phyloP scores from a whole-genome alignment of 2,329 filamentous ascomycete species.

The Aspergillus latus region DNA sequence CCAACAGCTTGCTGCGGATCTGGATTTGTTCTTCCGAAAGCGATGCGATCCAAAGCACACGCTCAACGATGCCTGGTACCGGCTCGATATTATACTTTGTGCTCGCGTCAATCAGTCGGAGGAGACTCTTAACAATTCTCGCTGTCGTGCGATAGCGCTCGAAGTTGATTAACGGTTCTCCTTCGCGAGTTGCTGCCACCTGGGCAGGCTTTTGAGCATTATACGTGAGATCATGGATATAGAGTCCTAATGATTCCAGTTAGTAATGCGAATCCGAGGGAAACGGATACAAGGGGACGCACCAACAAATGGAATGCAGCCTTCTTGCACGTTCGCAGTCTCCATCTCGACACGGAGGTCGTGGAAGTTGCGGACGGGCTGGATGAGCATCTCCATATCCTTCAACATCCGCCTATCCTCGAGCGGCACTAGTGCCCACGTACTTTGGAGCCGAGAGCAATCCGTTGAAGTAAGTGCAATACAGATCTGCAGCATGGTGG shows the following conservation, averaged over 20 bases:
- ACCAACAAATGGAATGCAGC: conserved; percentile 67
- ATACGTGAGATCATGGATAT: conserved; percentile 66
- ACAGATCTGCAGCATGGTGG: conserved; percentile 65
- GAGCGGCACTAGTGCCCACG: conserved; percentile 58
- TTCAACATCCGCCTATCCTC: conserved; percentile 57
- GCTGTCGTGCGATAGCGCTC: conserved; percentile 66
- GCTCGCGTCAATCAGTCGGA: conserved; percentile 63
- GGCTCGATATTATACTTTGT: conserved; percentile 61
- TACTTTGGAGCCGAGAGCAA: conserved; percentile 56
- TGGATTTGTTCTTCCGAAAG: conserved; percentile 60
- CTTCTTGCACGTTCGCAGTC: conserved; percentile 56
- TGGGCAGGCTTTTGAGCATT: conserved; percentile 66
- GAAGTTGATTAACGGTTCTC: conserved; percentile 64
- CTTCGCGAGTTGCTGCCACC: conserved; percentile 45
- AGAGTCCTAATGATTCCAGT: conserved; percentile 50
- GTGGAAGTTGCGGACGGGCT: conserved; percentile 64
- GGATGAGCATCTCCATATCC: conserved; percentile 61
- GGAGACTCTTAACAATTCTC: conserved; percentile 62
- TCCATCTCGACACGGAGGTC: conserved; percentile 65
- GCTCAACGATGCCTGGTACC: conserved; percentile 58
- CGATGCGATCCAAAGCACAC: conserved; percentile 64
- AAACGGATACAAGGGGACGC: conserved; percentile 24
- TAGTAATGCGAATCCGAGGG: not conserved
- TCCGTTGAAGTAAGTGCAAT: conserved; percentile 63
- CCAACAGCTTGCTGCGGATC: conserved; percentile 45